A percentile compares a stretch with the other conserved stretches of the same genome.
These are phyloP conservation scores for Plasmopara muralis DNA, from an alignment of 352 stramenopile species.

Conservation along the genomic window DNA sequence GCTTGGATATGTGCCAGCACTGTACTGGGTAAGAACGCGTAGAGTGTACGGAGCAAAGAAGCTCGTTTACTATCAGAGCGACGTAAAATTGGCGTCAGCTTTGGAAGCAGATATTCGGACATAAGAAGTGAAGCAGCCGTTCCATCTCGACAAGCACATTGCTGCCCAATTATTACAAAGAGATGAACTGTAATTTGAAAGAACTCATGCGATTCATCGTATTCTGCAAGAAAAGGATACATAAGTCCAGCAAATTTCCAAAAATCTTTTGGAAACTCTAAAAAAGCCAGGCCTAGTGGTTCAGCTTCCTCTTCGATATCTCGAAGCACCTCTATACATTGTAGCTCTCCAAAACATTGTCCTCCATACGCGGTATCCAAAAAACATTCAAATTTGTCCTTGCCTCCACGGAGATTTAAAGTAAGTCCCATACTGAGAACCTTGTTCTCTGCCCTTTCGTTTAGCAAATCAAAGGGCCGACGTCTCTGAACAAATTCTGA, in stretches of 20 bases:
- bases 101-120: constrained; percentile 49
- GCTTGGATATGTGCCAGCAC: constrained; percentile 59
- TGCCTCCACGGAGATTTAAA: constrained; percentile 36
- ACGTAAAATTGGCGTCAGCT: constrained; percentile 23
- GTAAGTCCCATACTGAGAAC: constrained; percentile 24
- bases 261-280: constrained; percentile 79
- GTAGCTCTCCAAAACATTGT: constrained; percentile 29
- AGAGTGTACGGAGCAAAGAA: constrained; percentile 47
- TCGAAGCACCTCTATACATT: constrained; percentile 30
- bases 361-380: constrained; percentile 42
- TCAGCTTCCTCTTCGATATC: constrained; percentile 42
- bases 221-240: constrained; percentile 40
- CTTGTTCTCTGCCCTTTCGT: constrained; percentile 35
- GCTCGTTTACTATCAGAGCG: constrained; percentile 37
- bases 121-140: constrained; percentile 40
- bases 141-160: constrained; percentile 43
- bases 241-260: constrained; percentile 64
- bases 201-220: constrained; percentile 37
- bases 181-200: constrained; percentile 33
- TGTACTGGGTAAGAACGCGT: constrained; percentile 49
- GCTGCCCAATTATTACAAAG: constrained; percentile 33
- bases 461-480: constrained; percentile 56
- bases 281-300: constrained; percentile 47
- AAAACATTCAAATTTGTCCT: constrained; percentile 70
- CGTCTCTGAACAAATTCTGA: constrained; percentile 50